These are phyloP conservation scores for Xylaria sp. DNA, from an alignment of 2,329 filamentous ascomycete species.

Conservation along the genomic window DNA sequence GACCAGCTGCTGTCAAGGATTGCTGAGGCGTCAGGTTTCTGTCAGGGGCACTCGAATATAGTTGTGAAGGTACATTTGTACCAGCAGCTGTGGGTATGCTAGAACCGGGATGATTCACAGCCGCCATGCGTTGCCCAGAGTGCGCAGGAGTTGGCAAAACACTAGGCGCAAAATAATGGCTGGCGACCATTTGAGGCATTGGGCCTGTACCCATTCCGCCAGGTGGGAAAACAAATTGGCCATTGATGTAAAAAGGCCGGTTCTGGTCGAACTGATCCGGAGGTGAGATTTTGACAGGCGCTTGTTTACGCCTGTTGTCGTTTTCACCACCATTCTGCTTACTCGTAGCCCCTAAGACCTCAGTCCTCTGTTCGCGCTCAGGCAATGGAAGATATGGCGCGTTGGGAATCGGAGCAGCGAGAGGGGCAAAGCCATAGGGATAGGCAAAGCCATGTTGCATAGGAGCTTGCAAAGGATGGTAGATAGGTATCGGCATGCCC, in stretches of 20 bases:
- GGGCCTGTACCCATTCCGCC: conserved; percentile 35
- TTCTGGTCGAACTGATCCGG: conserved; percentile 59
- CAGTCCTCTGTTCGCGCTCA: conserved; percentile 33
- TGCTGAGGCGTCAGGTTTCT: conserved; percentile 9
- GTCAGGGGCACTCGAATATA: conserved; percentile 17
- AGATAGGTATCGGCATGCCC: conserved; percentile 47
- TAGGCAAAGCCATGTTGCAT: conserved; percentile 41
- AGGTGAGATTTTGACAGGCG: conserved; percentile 51
- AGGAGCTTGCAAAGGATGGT: conserved; percentile 41
- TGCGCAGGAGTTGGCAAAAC: conserved; percentile 37
- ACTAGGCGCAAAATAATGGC: conserved; percentile 39
- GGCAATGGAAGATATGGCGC: conserved; percentile 28
- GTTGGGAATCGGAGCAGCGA: conserved; percentile 28
- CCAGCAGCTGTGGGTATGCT: conserved; percentile 7
- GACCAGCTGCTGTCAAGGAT: conserved; percentile 16
- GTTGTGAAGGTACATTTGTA: conserved; percentile 25
- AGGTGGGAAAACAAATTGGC: conserved; percentile 56
- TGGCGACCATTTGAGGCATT: conserved; percentile 39
- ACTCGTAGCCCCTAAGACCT: conserved; percentile 23
- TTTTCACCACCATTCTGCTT: conserved; percentile 41
- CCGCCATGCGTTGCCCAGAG: conserved; percentile 32
- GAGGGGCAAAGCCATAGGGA: conserved; percentile 39
- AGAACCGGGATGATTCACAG: conserved; percentile 24
- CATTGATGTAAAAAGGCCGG: conserved; percentile 58
- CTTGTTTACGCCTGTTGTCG: conserved; percentile 47